Evolutionary conservation across 495 filamentous ascomycete genomes (phyloP).

Genomic region (Penicillium subrubescens): DNA sequence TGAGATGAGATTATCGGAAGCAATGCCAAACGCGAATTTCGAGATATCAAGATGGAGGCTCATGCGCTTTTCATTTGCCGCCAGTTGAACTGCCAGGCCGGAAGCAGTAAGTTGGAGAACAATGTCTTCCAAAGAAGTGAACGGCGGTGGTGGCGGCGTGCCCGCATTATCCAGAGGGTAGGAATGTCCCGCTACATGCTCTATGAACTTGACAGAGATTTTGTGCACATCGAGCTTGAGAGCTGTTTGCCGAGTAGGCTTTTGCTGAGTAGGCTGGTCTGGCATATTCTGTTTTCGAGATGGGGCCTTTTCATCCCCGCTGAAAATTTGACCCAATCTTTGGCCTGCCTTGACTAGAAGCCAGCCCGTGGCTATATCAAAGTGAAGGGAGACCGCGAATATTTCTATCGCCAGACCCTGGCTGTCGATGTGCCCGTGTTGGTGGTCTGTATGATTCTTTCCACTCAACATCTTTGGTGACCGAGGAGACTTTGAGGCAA

Average conservation of each 20-base stretch:
- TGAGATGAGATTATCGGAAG: constrained; percentile 70
- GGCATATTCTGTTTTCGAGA: constrained; percentile 18
- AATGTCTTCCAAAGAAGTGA: constrained; percentile 36
- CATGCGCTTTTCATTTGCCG: constrained; percentile 19
- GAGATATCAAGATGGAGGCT: constrained; percentile 48
- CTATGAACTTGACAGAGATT: constrained; percentile 65
- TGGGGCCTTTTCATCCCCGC: constrained; percentile 15
- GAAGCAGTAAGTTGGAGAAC: constrained; percentile 35
- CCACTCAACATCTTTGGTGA: constrained; percentile 20
- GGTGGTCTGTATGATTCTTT: constrained; percentile 10
- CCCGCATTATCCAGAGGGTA: constrained; percentile 22
- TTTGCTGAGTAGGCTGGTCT: constrained; percentile 26
- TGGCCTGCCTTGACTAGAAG: constrained; percentile 63
- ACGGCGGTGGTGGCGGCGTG: constrained; percentile 22
- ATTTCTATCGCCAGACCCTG: constrained; percentile 57
- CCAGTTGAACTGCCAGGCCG: constrained; percentile 32
- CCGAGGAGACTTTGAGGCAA: constrained; percentile 31
- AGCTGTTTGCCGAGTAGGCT: constrained; percentile 32
- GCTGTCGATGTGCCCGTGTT: background rate
- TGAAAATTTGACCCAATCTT: constrained; percentile 49
- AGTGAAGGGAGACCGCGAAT: constrained; percentile 56
- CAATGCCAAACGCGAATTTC: constrained; percentile 74
- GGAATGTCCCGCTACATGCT: constrained; percentile 54
- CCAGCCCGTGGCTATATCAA: constrained; percentile 71
- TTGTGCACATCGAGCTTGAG: constrained; percentile 56